These are phyloP conservation scores for Aspergillus haitiensis DNA, from an alignment of 495 filamentous ascomycete species.

Conservation along the genomic window DNA sequence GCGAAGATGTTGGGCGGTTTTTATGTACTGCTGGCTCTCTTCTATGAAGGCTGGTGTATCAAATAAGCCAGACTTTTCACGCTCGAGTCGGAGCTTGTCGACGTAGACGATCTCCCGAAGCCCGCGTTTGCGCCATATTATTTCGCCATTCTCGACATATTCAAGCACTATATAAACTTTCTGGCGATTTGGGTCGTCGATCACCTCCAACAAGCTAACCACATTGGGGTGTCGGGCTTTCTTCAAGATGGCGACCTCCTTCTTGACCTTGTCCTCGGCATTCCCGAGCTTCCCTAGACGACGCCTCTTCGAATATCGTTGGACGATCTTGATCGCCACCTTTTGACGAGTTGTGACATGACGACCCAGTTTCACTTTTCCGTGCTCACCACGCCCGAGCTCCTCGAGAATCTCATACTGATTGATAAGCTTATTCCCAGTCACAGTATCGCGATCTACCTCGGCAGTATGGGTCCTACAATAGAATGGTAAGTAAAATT, in stretches of 20 bases:
- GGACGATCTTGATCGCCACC: conserved; percentile 98
- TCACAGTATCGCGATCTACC: conserved; percentile 80
- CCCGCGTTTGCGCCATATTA: conserved; percentile 86
- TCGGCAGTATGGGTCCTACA: conserved; percentile 79
- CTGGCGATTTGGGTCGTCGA: conserved; percentile 90
- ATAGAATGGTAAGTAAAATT: conserved; percentile 10
- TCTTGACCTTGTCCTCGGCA: conserved; percentile 90
- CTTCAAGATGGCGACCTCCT: conserved; percentile 96
- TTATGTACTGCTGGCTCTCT: conserved; percentile 63
- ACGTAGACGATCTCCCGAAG: conserved; percentile 74
- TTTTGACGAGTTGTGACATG: conserved; percentile 74
- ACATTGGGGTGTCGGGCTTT: conserved; percentile 96
- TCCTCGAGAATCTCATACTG: conserved; percentile 96
- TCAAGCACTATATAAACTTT: conserved; percentile 99
- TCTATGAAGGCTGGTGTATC: conserved; percentile 51
- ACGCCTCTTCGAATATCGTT: conserved; percentile 87
- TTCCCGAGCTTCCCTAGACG: conserved; percentile 76
- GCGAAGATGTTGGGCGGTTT: conserved; percentile 56
- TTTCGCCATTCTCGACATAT: conserved; percentile 89
- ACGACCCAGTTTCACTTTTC: conserved; percentile 92
- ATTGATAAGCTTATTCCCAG: conserved; percentile 94
- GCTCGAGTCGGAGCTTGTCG: conserved; percentile 76
- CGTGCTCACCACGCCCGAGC: conserved; percentile 91
- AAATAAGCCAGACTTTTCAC: conserved; percentile 62
- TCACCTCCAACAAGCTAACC: conserved; percentile 92